phyloP scores from a whole-genome alignment of 441 rosid species.

The Euphorbia celastroides region DNA sequence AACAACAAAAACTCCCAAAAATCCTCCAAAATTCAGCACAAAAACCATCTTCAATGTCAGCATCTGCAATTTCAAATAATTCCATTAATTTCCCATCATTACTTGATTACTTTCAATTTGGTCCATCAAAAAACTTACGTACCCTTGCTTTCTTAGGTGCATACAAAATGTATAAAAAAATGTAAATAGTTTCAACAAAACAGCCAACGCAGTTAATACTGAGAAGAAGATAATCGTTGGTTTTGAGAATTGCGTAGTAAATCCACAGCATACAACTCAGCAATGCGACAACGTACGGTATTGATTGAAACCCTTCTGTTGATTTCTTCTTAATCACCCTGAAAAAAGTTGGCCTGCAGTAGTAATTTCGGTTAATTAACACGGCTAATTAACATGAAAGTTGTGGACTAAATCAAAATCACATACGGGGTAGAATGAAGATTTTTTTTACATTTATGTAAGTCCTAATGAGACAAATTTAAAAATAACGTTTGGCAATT shows the following conservation, averaged over 20 bases:
- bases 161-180: constrained; percentile 8
- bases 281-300: constrained; percentile 13
- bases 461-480: too few relatives aligned
- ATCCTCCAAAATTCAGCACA: constrained; percentile 9
- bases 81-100: not conserved
- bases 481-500: too few relatives aligned
- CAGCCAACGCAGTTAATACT: constrained; percentile 14
- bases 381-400: not conserved
- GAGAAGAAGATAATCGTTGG: constrained; percentile 11
- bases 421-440: too few relatives aligned
- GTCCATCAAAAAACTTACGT: too few relatives aligned
- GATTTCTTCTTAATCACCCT: constrained; percentile 14
- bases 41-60: constrained; percentile 20
- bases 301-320: constrained; percentile 16
- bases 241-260: constrained; percentile 12
- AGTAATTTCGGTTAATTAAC: not conserved
- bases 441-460: too few relatives aligned
- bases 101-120: not conserved
- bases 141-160: constrained; percentile 16
- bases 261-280: constrained; percentile 17
- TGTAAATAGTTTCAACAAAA: constrained; percentile 10
- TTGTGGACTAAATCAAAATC: too few relatives aligned
- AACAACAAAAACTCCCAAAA: constrained; percentile 17
- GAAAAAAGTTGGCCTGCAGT: constrained; percentile 11
- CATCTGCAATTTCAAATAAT: constrained; percentile 8